Evolutionary conservation across 2,329 filamentous ascomycete species (phyloP).

Genomic region (Microdochium bolleyi): DNA sequence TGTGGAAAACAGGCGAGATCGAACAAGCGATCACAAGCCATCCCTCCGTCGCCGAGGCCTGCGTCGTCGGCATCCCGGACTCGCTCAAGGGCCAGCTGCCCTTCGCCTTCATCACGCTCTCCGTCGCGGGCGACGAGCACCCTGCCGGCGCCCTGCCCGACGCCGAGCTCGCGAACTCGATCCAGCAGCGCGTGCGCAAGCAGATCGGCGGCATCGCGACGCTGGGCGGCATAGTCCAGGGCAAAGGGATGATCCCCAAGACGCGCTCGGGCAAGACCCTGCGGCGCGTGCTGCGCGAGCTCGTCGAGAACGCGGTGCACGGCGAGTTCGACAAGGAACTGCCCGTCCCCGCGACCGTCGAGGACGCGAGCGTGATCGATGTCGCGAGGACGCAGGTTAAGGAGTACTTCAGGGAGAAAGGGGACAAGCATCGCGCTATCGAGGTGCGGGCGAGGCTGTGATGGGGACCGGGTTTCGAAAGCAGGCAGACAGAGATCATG

Average conservation of each 20-base stretch:
- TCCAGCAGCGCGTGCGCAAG: conserved; percentile 63
- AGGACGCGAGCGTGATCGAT: conserved; percentile 65
- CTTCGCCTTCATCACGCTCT: conserved; percentile 72
- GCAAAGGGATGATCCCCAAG: conserved; percentile 81
- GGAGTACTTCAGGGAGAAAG: conserved; percentile 62
- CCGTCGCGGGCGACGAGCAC: conserved; percentile 33
- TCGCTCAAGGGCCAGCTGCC: conserved; percentile 82
- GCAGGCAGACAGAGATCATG: background rate
- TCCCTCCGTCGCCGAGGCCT: conserved; percentile 71
- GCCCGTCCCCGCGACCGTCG: conserved; percentile 73
- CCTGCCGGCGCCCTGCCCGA: conserved; percentile 42
- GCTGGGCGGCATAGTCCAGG: conserved; percentile 79
- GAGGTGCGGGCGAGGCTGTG: conserved; percentile 44
- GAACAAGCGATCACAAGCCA: conserved; percentile 87
- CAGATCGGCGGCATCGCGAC: conserved; percentile 85
- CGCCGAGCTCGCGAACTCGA: conserved; percentile 41
- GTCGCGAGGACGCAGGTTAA: conserved; percentile 63
- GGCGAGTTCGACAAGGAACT: conserved; percentile 67
- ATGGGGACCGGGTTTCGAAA: background rate
- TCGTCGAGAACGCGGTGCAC: conserved; percentile 74
- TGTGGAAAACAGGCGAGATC: conserved; percentile 69
- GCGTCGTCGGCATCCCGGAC: conserved; percentile 81
- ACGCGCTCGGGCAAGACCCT: conserved; percentile 90
- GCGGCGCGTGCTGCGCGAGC: conserved; percentile 69
- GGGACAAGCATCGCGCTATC: conserved; percentile 30